phyloP scores from a whole-genome alignment of 2,329 filamentous ascomycete genomes.

The Didymella arachidicola region DNA sequence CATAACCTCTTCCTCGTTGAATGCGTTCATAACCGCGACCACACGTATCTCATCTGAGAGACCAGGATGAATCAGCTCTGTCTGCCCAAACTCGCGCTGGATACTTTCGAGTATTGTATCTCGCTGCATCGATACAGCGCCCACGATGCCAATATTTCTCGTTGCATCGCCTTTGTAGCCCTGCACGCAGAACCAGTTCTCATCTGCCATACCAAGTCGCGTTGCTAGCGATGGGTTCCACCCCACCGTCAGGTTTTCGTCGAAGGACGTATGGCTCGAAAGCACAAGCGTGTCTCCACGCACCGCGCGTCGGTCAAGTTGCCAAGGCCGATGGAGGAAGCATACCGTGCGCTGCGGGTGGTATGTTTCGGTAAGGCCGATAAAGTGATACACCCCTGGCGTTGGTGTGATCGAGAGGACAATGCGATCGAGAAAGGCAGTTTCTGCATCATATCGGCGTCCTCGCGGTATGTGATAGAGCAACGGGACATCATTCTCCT shows the following conservation, averaged over 20 bases:
- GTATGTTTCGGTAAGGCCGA: constrained; percentile 29
- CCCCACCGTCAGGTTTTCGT: constrained; percentile 51
- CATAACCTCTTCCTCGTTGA: constrained; percentile 48
- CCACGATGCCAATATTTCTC: constrained; percentile 50
- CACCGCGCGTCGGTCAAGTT: constrained; percentile 40
- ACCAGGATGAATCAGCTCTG: constrained; percentile 37
- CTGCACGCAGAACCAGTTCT: constrained; percentile 43
- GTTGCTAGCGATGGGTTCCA: constrained; percentile 48
- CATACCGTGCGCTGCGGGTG: constrained; percentile 38
- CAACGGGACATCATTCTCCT: constrained; percentile 44
- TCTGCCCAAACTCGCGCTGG: constrained; percentile 38
- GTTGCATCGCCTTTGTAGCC: constrained; percentile 52
- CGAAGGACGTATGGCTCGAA: constrained; percentile 49
- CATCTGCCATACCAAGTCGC: constrained; percentile 41
- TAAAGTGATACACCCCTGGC: constrained; percentile 39
- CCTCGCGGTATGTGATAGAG: constrained; percentile 46
- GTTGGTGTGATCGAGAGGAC: constrained; percentile 45
- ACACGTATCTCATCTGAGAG: constrained; percentile 34
- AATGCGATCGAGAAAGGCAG: constrained; percentile 39
- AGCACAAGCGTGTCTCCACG: constrained; percentile 42
- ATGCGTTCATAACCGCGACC: constrained; percentile 54
- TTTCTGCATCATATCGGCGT: constrained; percentile 39
- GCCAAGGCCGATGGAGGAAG: constrained; percentile 47
- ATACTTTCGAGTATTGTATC: constrained; percentile 30
- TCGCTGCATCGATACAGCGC: constrained; percentile 24